These are phyloP conservation scores for Coemansia brasiliensis DNA, from an alignment of 192 early-diverging fungal species.

Conservation along the genomic window DNA sequence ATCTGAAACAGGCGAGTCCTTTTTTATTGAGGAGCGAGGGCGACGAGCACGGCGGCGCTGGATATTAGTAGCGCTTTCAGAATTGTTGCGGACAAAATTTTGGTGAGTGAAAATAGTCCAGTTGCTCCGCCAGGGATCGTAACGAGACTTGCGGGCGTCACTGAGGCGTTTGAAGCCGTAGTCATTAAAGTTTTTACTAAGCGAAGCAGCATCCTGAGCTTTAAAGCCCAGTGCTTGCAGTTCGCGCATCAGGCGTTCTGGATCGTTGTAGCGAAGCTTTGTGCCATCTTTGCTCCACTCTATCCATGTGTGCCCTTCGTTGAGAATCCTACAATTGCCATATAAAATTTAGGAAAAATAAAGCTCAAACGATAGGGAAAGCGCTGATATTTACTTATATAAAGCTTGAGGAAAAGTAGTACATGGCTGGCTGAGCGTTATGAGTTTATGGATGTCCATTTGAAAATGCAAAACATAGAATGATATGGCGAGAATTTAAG, in stretches of 20 bases:
- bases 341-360: neutral
- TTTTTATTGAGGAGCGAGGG: conserved; percentile 28
- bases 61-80: conserved; percentile 23
- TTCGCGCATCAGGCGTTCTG: conserved; percentile 49
- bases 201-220: conserved; percentile 51
- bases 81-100: conserved; percentile 23
- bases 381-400: conserved; percentile 23
- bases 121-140: conserved; percentile 32
- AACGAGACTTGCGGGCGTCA: conserved; percentile 51
- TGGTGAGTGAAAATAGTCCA: conserved; percentile 49
- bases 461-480: conserved; percentile 1
- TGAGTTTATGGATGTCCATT: conserved; percentile 50
- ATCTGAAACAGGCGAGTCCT: conserved; percentile 36
- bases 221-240: conserved; percentile 52
- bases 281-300: conserved; percentile 51
- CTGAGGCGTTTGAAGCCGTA: conserved; percentile 49
- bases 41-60: conserved; percentile 44
- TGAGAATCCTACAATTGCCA: conserved; percentile 18
- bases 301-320: conserved; percentile 43
- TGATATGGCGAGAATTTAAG: neutral
- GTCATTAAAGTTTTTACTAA: conserved; percentile 55
- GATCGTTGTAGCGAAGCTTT: conserved; percentile 50
- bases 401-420: conserved; percentile 50
- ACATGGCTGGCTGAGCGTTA: conserved; percentile 41
- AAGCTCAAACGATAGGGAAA: neutral